These are phyloP conservation scores for Miscanthus lutarioriparius DNA, from an alignment of 176 grass and related monocot species.

Conservation along the genomic window DNA sequence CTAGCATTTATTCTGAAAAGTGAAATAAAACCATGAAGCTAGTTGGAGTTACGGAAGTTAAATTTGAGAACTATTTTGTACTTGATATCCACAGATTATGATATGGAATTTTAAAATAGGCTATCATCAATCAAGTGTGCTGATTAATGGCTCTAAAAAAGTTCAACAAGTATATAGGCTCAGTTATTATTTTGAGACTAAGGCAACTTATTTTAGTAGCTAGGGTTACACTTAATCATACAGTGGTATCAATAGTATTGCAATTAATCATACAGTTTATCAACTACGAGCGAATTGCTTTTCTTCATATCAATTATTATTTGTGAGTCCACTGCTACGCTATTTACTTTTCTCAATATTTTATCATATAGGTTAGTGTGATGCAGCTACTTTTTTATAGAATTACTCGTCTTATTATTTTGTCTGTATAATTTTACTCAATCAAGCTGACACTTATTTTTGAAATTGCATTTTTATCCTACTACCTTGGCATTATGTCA, in stretches of 20 bases:
- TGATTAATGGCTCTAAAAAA: slow-evolving; percentile 17
- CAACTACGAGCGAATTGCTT: neutral
- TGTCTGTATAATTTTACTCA: neutral
- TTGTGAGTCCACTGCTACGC: neutral
- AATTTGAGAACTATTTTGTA: neutral
- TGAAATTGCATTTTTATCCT: neutral
- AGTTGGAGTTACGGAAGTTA: neutral
- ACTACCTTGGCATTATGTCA: neutral
- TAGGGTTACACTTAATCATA: slow-evolving; percentile 14
- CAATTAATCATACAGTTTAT: slow-evolving; percentile 4
- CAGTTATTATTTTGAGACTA: neutral
- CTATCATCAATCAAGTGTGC: neutral
- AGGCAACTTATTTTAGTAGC: neutral
- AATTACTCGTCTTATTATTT: neutral
- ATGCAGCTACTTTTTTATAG: neutral
- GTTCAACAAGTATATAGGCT: slow-evolving; percentile 8
- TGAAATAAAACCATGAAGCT: slow-evolving; percentile 25
- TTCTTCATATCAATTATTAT: neutral
- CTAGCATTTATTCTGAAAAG: neutral
- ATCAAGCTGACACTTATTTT: neutral
- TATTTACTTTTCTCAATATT: neutral
- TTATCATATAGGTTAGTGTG: neutral
- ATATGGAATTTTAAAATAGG: neutral
- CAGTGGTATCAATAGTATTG: neutral
- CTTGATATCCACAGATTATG: neutral